Base-by-base conservation (phyloP, 345 rosid species). In the Citrus cavaleriei region DNA sequence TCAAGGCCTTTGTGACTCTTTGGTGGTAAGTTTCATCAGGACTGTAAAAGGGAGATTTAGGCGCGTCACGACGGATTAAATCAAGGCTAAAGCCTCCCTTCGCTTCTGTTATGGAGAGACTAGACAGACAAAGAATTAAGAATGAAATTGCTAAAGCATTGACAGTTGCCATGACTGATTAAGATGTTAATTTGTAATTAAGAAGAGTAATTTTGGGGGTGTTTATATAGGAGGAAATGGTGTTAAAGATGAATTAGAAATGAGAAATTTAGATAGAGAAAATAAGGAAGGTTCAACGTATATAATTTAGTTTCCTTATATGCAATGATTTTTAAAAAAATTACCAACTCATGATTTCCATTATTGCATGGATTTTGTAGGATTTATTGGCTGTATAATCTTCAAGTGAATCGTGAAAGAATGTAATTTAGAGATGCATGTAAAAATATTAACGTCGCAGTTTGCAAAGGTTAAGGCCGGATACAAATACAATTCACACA, bases 41-140 rank as follows among this genome's bases (percentile, higher is more conserved):
- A 57, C 79, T 42, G 30, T 70, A 73, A 6, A 87, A 51, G 28
- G 87, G 87, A 2, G 87, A 84, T 2, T 78, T 65, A 0, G 87
- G 81, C 9, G 86, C 80, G 76, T 85, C 88, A 1, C 85, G 77
- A 34, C 57, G 85, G 28, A 87, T 81, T 1, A 81, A 68, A 21
- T 83, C 83, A 13, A 78, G 22, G 10, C 78, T 81, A 55, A 87
- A 84, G 3, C 89, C 82, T 0, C 7, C 67, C 5, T 7, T 58
- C 49, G 81, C 81, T 38, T 72, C 73, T 30, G 67, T 28, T 24
- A 60, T 3, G 16, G 70, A 74, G 57, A 74, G 8, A 3, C 2
- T 2, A n/a, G 61, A 46, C 35, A 77, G 37, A 55, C 38, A 68
- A 4, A 77, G 57, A 77, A 68, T 24, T 18, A n/a, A 55, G 24